Base-by-base conservation (phyloP, 2,329 filamentous ascomycete species). In the Ophiosphaerella korrae region DNA sequence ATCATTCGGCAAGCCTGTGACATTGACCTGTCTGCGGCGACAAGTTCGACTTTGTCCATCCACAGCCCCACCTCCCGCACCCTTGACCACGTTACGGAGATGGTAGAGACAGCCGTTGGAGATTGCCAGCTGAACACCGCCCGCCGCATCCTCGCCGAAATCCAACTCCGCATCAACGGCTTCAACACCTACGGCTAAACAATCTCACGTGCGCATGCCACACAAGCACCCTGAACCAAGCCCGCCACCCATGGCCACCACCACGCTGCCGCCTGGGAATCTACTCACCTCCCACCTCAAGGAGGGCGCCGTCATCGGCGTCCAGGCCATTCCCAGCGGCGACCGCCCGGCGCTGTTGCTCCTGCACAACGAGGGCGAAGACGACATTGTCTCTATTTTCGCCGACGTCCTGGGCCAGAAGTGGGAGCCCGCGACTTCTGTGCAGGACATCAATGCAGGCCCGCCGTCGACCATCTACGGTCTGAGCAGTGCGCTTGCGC, bases 381-480 rank as follows among this genome's bases (percentile, higher is more conserved):
- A 92, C 52, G 81, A 82, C 35, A 89, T 94, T 56, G 85, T 92
- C 24, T 83, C 84, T 18, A 77, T 89, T 31, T 88, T 92, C 61
- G 89, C 90, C 23, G 88, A 93, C 64, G 87, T 93, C 7, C 75
- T 94, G 36, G 90, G 90, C 12, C 90, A 92, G 69, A 83, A 87
- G 16, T 87, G 83, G 74, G 82, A 81, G 52, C 77, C 87, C 37
- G 83, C 83, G 45, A 72, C 77, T 29, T 76, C 80, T 48, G 80
- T 88, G 71, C 75, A 78, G 53, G 75, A 82, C 39, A 77, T 86
- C 62, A 78, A 77, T 58, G 63, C 74, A 43, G 76, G 82, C 44
- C 81, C 88, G 63, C 75, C 81, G 63, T 83, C 85, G 55, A 79
- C 83, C n/a, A 86, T 93, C 7, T 78, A 90, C 40, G 90, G 89